A percentile compares a stretch with the other conserved stretches of the same genome.
Evolutionary conservation across 805 yeast genomes (phyloP).

Genomic region (Saccharomycodes ludwigii): DNA sequence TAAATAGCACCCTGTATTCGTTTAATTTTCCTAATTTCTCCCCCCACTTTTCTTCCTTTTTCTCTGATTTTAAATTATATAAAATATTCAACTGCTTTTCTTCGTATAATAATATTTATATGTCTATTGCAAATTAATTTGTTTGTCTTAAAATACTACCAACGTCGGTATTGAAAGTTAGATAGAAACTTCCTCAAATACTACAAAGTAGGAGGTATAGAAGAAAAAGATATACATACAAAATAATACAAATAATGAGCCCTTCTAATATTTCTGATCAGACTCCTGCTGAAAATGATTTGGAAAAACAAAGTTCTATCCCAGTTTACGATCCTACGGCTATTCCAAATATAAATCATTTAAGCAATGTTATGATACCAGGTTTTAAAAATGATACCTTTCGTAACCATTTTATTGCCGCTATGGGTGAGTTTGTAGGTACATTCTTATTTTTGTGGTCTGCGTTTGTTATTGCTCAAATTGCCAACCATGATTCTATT

Average conservation of each 20-base stretch:
- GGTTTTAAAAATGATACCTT: slow-evolving; percentile 21
- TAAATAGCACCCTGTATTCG: too few relatives aligned
- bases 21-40: too few relatives aligned
- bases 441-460: slow-evolving; percentile 75
- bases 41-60: too few relatives aligned
- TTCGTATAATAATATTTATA: too few relatives aligned
- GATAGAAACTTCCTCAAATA: too few relatives aligned
- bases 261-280: neutral
- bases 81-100: too few relatives aligned
- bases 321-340: too few relatives aligned
- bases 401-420: slow-evolving; percentile 57
- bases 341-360: too few relatives aligned
- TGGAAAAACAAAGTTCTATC: slow-evolving; percentile 5
- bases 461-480: slow-evolving; percentile 73
- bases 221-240: neutral
- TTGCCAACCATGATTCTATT: slow-evolving; percentile 51
- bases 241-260: neutral
- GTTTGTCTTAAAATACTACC: too few relatives aligned
- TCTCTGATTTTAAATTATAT: too few relatives aligned
- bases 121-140: too few relatives aligned
- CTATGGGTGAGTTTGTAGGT: slow-evolving; percentile 72
- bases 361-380: neutral
- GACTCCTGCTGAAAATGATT: slow-evolving; percentile 1
- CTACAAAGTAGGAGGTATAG: neutral
- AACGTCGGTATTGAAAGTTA: too few relatives aligned